A percentile compares a stretch with the other conserved stretches of the same genome.
Evolutionary conservation across 129 eudicot species (phyloP).

Genomic region (Apium graveolens): DNA sequence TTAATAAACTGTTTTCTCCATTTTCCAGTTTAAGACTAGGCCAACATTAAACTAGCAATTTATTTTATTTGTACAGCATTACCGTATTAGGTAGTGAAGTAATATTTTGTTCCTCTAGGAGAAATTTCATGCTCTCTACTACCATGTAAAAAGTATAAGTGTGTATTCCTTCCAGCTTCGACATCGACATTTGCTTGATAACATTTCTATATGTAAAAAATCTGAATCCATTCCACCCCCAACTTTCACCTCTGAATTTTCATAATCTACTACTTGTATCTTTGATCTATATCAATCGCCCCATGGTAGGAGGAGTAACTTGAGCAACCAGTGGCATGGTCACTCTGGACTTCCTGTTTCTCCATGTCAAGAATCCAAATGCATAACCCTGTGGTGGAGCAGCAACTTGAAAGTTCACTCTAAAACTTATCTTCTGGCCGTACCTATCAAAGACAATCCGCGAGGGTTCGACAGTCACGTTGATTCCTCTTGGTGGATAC

Average conservation of each 20-base stretch:
- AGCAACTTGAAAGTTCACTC: slow-evolving; percentile 46
- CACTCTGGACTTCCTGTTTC: slow-evolving; percentile 43
- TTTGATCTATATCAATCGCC: slow-evolving; percentile 22
- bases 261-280: not conserved
- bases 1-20: not conserved
- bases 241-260: not conserved
- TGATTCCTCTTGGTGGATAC: slow-evolving; percentile 47
- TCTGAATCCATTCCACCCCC: slow-evolving; percentile 7
- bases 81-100: not conserved
- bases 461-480: slow-evolving; percentile 51
- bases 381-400: slow-evolving; percentile 59
- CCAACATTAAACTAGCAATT: not conserved
- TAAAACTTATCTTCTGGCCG: slow-evolving; percentile 60
- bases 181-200: slow-evolving; percentile 8
- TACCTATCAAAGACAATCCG: slow-evolving; percentile 37
- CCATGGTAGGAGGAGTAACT: slow-evolving; percentile 30
- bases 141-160: not conserved
- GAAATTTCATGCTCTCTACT: slow-evolving; percentile 3
- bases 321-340: slow-evolving; percentile 60
- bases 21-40: not conserved
- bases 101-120: not conserved
- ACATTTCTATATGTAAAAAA: not conserved
- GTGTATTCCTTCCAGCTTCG: not conserved
- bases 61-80: not conserved
- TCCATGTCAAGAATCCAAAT: slow-evolving; percentile 76